phyloP scores from a whole-genome alignment of 176 grass and related monocot species.

The Oryza nivara region DNA sequence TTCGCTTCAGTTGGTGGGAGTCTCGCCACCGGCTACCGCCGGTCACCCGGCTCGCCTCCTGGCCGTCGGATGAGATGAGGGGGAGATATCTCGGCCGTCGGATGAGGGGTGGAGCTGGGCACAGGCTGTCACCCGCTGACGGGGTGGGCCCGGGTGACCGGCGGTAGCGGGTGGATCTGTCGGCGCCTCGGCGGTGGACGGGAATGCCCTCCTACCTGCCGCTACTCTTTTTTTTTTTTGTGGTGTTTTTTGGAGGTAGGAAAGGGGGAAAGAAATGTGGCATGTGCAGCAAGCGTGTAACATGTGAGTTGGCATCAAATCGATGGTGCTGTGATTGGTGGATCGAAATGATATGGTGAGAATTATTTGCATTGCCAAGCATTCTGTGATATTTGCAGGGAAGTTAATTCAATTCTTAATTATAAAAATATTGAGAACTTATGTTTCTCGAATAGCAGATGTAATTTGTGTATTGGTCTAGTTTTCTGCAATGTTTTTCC shows the following conservation, averaged over 20 bases:
- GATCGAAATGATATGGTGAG: neutral
- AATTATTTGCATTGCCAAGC: neutral
- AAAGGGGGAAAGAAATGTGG: slow-evolving; percentile 23
- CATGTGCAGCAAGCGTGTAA: slow-evolving; percentile 61
- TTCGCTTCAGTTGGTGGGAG: slow-evolving; percentile 34
- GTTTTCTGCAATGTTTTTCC: too few relatives aligned
- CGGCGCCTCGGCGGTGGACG: slow-evolving; percentile 42
- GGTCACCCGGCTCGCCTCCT: neutral
- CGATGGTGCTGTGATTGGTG: slow-evolving; percentile 17
- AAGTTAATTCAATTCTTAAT: too few relatives aligned
- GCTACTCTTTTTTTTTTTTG: neutral
- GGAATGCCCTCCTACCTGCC: slow-evolving; percentile 55
- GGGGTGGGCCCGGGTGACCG: slow-evolving; percentile 19
- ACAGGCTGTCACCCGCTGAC: slow-evolving; percentile 39
- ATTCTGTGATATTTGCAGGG: neutral
- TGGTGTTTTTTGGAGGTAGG: too few relatives aligned
- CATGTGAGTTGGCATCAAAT: slow-evolving; percentile 44
- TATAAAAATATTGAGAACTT: too few relatives aligned
- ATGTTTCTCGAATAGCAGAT: too few relatives aligned
- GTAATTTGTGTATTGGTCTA: too few relatives aligned
- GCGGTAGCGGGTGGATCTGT: slow-evolving; percentile 46
- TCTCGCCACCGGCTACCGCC: slow-evolving; percentile 48
- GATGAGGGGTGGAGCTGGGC: slow-evolving; percentile 3
- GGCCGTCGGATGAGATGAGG: slow-evolving; percentile 31
- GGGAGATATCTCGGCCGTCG: slow-evolving; percentile 1